Evolutionary conservation across 2,329 filamentous ascomycete genomes (phyloP), one percentile per base, ranked within the genome.

Genomic region (Karstenula rhodostoma): DNA sequence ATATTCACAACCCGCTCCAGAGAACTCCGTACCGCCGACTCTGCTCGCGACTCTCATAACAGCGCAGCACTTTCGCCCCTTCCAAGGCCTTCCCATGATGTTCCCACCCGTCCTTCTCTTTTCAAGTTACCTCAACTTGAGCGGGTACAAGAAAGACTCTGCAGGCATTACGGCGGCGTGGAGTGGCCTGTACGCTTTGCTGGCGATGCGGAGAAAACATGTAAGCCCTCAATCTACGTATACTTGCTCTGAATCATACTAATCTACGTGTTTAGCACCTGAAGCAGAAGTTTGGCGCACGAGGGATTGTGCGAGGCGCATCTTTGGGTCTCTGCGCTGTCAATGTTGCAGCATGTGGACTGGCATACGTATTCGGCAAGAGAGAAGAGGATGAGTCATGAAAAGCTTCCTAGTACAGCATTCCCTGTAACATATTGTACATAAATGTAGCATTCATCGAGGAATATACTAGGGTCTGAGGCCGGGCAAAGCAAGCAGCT

Each of bases 91-190:
- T 0, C 89, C 89, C 4, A 88, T 91, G 84, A 76, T 89, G 64
- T 90, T 91, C 73, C 85, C 88, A 4, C 88, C 88, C 2, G 79
- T 89, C 58, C 81, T 91, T 3, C 82, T 90, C 60, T 89, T 90
- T 78, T 85, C 85, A 54, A 86, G 85, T 59, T 91, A 90, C 71
- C 79, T 90, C 47, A 90, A 90, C 72, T 70, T 90, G 32, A 83
- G 83, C 63, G 83, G 83, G 60, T 89, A 85, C 78, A 85, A 86
- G 71, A 85, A 84, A 51, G 89, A 90, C 69, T 82, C 83, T 22
- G 88, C 88, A 0, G 88, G 88, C 6, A 81, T 89, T 5, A 87
- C 84, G 19, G 86, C 87, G 9, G 87, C 88, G 0, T 89, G 87
- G 86, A 89, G 86, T 33, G 87, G 86, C 0, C 71, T 90, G 43